These are phyloP conservation scores for Urochloa ruziziensis DNA, from an alignment of 176 grass and related monocot genomes.

Conservation along the genomic window DNA sequence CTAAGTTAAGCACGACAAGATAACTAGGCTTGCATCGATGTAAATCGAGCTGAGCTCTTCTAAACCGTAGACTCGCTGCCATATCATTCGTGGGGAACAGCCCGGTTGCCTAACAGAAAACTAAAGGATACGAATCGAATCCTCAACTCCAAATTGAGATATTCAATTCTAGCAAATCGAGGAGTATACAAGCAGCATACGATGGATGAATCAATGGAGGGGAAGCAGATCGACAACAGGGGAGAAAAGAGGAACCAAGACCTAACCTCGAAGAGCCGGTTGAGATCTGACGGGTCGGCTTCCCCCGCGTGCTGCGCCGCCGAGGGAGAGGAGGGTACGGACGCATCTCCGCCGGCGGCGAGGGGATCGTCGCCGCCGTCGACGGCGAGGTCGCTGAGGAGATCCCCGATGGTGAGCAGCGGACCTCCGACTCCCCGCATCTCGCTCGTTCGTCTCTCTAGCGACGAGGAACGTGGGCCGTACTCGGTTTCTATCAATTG, in stretches of 20 bases:
- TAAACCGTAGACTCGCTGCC: neutral
- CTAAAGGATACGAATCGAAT: neutral
- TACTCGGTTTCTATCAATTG: neutral
- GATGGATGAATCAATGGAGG: neutral
- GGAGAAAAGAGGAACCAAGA: neutral
- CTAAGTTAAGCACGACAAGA: neutral
- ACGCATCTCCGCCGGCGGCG: constrained; percentile 5
- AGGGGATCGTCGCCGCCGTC: constrained; percentile 38
- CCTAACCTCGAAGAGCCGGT: constrained; percentile 56
- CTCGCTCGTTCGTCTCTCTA: neutral
- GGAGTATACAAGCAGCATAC: neutral
- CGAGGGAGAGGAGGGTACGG: constrained; percentile 19
- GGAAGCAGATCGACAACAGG: neutral
- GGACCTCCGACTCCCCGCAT: constrained; percentile 89
- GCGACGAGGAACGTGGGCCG: neutral
- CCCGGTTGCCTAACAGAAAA: neutral
- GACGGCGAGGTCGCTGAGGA: constrained; percentile 71
- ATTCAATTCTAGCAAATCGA: neutral
- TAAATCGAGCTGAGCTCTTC: neutral
- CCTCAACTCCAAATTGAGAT: neutral
- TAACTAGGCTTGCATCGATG: neutral
- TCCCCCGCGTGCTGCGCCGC: neutral
- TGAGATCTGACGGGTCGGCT: constrained; percentile 49
- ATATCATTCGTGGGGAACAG: neutral
- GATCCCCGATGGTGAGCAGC: constrained; percentile 75